phyloP scores from a whole-genome alignment of 768 basidiomycete genomes.

The Termitomyces eurrhizus region DNA sequence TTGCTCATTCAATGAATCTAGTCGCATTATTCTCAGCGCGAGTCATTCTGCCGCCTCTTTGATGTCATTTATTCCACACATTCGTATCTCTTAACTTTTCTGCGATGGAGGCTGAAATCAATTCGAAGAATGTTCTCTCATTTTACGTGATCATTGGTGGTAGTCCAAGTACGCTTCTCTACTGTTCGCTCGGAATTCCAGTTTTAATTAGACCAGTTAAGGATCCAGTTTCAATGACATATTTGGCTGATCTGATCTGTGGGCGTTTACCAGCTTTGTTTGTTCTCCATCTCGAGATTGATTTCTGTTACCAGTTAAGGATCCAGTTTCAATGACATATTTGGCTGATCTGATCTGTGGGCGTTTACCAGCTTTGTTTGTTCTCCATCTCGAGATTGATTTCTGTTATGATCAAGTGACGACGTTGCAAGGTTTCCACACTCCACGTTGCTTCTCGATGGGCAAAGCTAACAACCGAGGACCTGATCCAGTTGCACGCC shows the following conservation, averaged over 20 bases:
- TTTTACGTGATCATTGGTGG: not conserved
- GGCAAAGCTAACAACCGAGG: not conserved
- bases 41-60: not conserved
- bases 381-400: not conserved
- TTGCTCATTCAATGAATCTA: not conserved
- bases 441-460: not conserved
- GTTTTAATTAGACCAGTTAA: slow-evolving; percentile 5
- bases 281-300: not conserved
- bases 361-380: not conserved
- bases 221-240: not conserved
- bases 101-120: not conserved
- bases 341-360: not conserved
- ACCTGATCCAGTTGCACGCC: not conserved
- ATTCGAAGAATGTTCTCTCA: not conserved
- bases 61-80: not conserved
- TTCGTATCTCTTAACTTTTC: not conserved
- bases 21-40: not conserved
- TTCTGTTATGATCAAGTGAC: not conserved
- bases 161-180: not conserved
- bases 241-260: not conserved
- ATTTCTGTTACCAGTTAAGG: slow-evolving; percentile 6
- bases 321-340: not conserved
- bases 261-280: not conserved
- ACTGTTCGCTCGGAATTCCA: not conserved
- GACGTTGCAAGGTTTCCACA: not conserved